Base-by-base conservation (phyloP, 2,329 filamentous ascomycete species). In the Pyricularia sp. region DNA sequence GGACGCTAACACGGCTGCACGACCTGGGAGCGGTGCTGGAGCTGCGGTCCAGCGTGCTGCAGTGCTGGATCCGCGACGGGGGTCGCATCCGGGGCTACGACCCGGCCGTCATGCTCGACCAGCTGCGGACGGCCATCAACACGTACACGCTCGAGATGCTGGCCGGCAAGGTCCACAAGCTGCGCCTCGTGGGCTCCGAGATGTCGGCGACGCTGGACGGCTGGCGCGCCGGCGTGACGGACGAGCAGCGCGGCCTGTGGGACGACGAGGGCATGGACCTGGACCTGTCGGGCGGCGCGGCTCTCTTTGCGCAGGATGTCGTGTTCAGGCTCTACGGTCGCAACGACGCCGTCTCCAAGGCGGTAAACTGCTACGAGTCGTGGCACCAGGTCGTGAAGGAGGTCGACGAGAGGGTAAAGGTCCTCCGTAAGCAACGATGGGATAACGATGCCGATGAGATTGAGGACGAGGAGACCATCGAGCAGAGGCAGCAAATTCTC, bases 351-450 rank as follows among this genome's bases (percentile, higher is more conserved):
- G 86, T 94, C 0, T 86, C 87, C 50, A 81, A 81, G 68, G 86
- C 90, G 0, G 81, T 89, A 1, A 81, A 84, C 14, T 82, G 84
- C 64, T 95, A 95, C 75, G 84, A 88, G 69, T 83, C 84, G 1
- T 97, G 94, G 93, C 85, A 88, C 64, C 82, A 83, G n/a, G 85
- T 90, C 5, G 86, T 96, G n/a, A 85, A 90, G 70, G 87, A 89
- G 68, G 86, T 91, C 17, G 84, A 84, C 63, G 81, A 82, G 23
- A 82, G 90, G 59, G 69, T 36, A 55, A 70, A 71, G 68, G 65
- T 71, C 70, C 50, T 61, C 66, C 50, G 58, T n/a, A 64, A 65
- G 66, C 30, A 67, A 70, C 64, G 65, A 11, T 63, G 7, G 25
- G 58, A 55, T 69, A 69, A 68, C 30, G 59, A 68, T 14, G 67